Evolutionary conservation across 768 basidiomycete species (phyloP).

Genomic region (Tulasnella sp.): DNA sequence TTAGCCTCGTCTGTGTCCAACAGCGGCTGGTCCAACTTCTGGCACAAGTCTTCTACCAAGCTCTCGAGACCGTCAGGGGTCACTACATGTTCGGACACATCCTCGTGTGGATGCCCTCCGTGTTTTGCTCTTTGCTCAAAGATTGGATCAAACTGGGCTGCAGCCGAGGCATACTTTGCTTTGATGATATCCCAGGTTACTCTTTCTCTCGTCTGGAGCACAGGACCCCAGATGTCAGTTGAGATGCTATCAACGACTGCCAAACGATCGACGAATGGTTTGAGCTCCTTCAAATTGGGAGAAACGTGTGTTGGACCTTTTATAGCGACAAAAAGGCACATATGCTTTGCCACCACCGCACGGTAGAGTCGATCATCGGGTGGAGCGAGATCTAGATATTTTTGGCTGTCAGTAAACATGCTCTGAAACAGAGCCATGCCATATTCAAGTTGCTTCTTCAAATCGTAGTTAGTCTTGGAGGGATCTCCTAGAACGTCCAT

Average conservation of each 20-base stretch:
- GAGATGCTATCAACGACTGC: constrained; percentile 9
- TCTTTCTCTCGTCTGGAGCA: background rate
- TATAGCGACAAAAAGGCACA: constrained; percentile 4
- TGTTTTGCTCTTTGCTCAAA: background rate
- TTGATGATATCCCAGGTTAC: constrained; percentile 2
- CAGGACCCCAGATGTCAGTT: background rate
- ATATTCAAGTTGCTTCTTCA: constrained; percentile 3
- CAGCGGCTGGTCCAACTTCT: background rate
- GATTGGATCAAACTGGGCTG: constrained; percentile 7
- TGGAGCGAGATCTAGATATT: constrained; percentile 6
- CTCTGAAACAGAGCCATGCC: constrained; percentile 9
- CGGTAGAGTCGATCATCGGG: constrained; percentile 6
- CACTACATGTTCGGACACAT: too few species aligned
- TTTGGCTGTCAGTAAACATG: constrained; percentile 1
- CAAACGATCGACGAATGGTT: background rate
- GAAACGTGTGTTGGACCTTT: constrained; percentile 3
- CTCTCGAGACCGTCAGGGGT: constrained; percentile 7
- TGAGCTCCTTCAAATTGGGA: background rate
- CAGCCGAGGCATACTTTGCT: background rate
- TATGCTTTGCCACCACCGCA: background rate
- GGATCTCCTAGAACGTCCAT: constrained; percentile 7
- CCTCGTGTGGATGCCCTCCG: too few species aligned
- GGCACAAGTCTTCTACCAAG: constrained; percentile 1
- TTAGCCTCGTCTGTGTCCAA: constrained; percentile 3
- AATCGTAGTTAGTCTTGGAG: too few species aligned